Percentiles rank a stretch among this genome's conserved stretches.
Conservation (phyloP, 805 yeast species). For the Zygoascus flipseniorum region DNA sequence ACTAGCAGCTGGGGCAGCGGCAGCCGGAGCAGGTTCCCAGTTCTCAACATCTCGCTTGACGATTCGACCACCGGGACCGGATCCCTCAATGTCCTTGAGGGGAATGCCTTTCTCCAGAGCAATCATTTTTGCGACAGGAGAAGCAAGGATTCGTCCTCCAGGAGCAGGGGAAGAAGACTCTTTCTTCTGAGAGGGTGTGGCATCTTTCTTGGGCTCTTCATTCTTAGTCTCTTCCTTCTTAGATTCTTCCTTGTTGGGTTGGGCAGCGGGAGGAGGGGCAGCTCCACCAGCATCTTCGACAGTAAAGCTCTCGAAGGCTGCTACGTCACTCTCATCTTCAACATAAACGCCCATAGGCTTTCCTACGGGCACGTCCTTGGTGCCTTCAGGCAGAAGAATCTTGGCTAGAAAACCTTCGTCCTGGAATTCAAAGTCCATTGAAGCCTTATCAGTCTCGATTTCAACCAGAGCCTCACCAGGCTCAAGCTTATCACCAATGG, state of each 20-base stretch:
- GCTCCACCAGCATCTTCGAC: slow-evolving; percentile 67
- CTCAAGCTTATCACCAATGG: slow-evolving; percentile 74
- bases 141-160: slow-evolving; percentile 74
- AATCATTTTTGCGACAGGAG: slow-evolving; percentile 88
- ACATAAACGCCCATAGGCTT: slow-evolving; percentile 96
- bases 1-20: slow-evolving; percentile 30
- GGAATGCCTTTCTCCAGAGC: slow-evolving; percentile 90
- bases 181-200: slow-evolving; percentile 41
- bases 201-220: slow-evolving; percentile 13
- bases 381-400: slow-evolving; percentile 71
- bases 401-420: slow-evolving; percentile 92
- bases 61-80: slow-evolving; percentile 95
- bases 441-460: slow-evolving; percentile 95
- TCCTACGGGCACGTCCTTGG: slow-evolving; percentile 88
- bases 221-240: slow-evolving; percentile 25
- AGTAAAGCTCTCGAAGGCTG: slow-evolving; percentile 81
- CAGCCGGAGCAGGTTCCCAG: slow-evolving; percentile 36
- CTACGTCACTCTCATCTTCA: slow-evolving; percentile 74
- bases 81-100: slow-evolving; percentile 74
- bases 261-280: slow-evolving; percentile 37
- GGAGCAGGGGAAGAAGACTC: slow-evolving; percentile 20
- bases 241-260: slow-evolving; percentile 26
- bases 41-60: slow-evolving; percentile 83
- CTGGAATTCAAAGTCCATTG: slow-evolving; percentile 97
- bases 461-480: slow-evolving; percentile 97